Conservation (phyloP, 768 basidiomycete species). For the Leccinum longicurvipes region DNA sequence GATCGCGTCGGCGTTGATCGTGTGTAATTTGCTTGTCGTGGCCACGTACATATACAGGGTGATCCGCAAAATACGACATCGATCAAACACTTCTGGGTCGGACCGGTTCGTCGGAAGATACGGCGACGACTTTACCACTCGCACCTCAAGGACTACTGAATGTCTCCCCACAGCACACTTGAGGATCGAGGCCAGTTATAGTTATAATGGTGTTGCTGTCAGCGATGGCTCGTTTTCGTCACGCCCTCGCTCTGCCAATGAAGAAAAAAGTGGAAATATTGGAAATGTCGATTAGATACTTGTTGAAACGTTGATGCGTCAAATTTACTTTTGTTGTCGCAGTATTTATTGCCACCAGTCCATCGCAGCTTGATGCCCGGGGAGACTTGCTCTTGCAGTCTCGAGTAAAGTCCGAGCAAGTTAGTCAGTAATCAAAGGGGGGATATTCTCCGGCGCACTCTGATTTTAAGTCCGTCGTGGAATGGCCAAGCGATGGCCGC, state of each 20-base stretch:
- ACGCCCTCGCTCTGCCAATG: neutral
- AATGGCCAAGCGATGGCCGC: neutral
- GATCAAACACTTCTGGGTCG: neutral
- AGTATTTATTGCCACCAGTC: too few relatives aligned
- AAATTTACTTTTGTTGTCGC: neutral
- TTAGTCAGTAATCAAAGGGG: neutral
- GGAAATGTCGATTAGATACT: neutral
- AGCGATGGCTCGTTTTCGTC: neutral
- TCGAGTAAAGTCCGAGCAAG: neutral
- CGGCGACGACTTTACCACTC: constrained; percentile 15
- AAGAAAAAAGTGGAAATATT: neutral
- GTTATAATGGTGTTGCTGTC: neutral
- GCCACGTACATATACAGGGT: constrained; percentile 13
- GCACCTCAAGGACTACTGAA: neutral
- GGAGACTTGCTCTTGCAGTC: neutral
- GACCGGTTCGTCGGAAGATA: neutral
- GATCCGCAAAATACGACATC: neutral
- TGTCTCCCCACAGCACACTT: constrained; percentile 11
- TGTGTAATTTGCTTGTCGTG: constrained; percentile 16
- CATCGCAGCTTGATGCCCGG: too few relatives aligned
- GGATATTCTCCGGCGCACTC: neutral
- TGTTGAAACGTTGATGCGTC: neutral
- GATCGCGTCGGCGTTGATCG: neutral
- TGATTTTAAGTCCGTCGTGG: neutral
- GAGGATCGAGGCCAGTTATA: neutral